Evolutionary conservation across 352 stramenopile genomes (phyloP), one percentile per base, ranked within the genome.

Genomic region (Aphanomyces cochlioides): DNA sequence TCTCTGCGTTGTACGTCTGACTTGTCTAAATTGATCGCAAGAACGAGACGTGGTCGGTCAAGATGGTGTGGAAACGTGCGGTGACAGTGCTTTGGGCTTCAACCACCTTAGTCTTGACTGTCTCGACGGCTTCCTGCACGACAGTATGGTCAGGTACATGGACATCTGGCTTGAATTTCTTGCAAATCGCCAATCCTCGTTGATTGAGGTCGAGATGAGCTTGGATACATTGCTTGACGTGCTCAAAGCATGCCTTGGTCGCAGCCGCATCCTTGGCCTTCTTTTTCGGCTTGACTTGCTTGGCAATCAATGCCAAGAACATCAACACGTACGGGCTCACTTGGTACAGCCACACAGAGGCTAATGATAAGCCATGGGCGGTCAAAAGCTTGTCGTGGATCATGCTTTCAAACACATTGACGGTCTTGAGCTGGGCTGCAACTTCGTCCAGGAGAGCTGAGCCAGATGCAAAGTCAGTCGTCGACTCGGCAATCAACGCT

Each of bases 291-390:
- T 78, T 50, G 19, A 77, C 61, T 1, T 80, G 84, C 47, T 70
- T 70, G 36, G 84, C 74, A 15, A 72, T 64, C 38, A 82, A 61
- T 47, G 79, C 81, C 36, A 92, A 71, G 21, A 84, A 63, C 57
- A 78, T 76, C 10, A 89, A 65, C 12, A 79, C 78, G 67, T 80
- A 88, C 39, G 92, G 74, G 10, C 85, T 84, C 8, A 75, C 79
- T 41, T 92, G 81, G n/a, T 77, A 68, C 21, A 92, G 60, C 57
- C 90, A 59, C 43, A 86, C 71, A 45, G 87, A 81, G 47, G 83
- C 64, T 38, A 72, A 74, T 8, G 82, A 83, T 1, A 94, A 47
- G 15, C 72, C 83, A 48, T 84, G 82, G 17, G 83, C 77, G 3
- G 81, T 87, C 37, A 92, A 54, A 7, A 71, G 59, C 21, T 48